phyloP scores from a whole-genome alignment of 1,139 yeast genomes.

The Yamadazyma buinensis region DNA sequence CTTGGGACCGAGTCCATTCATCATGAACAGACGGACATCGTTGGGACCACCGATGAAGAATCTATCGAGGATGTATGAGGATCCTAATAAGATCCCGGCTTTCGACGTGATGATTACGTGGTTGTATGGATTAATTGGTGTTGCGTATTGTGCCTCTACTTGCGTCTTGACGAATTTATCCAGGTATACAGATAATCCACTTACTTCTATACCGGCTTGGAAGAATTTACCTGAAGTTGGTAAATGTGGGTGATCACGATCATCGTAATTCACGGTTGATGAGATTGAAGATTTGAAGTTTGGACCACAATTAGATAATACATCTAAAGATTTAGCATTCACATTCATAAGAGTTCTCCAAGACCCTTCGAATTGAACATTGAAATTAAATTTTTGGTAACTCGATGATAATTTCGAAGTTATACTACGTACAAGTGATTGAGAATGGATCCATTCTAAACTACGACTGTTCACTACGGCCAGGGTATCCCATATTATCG shows the following conservation, averaged over 20 bases:
- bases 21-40: slow-evolving; percentile 70
- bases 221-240: slow-evolving; percentile 57
- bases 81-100: slow-evolving; percentile 46
- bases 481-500: slow-evolving; percentile 52
- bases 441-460: slow-evolving; percentile 57
- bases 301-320: slow-evolving; percentile 52
- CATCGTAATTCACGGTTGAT: slow-evolving; percentile 51
- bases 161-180: slow-evolving; percentile 42
- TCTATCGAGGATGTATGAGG: slow-evolving; percentile 55
- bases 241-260: slow-evolving; percentile 51
- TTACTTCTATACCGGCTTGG: slow-evolving; percentile 56
- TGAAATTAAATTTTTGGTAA: slow-evolving; percentile 40
- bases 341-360: slow-evolving; percentile 57
- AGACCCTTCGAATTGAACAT: slow-evolving; percentile 60
- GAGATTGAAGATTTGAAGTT: slow-evolving; percentile 56
- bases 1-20: slow-evolving; percentile 87
- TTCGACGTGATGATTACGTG: slow-evolving; percentile 41
- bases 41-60: slow-evolving; percentile 71
- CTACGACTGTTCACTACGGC: slow-evolving; percentile 57
- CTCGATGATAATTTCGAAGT: slow-evolving; percentile 46
- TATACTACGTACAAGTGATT: slow-evolving; percentile 60
- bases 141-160: slow-evolving; percentile 46
- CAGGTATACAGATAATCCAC: slow-evolving; percentile 36
- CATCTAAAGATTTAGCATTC: slow-evolving; percentile 30
- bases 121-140: slow-evolving; percentile 21